Percentiles rank a stretch among this genome's conserved stretches.
phyloP scores from a whole-genome alignment of 176 grass and related monocot genomes.

The Coix lacrymajobi region DNA sequence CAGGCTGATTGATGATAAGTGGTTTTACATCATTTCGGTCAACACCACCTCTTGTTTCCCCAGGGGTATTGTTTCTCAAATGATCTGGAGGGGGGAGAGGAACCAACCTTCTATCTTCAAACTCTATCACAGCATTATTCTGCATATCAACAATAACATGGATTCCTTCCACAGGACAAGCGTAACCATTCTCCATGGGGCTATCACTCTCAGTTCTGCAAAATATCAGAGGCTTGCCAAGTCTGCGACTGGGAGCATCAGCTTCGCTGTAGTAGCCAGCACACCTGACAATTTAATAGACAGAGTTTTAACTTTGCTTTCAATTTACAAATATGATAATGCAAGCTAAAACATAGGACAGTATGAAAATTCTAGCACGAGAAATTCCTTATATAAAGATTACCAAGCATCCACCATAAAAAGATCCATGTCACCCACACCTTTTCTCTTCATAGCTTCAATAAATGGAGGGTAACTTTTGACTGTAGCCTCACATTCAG shows the following conservation, averaged over 20 bases:
- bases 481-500: conserved; percentile 87
- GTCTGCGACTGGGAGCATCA: conserved; percentile 83
- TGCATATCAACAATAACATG: conserved; percentile 91
- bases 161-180: conserved; percentile 94
- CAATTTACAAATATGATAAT: not conserved
- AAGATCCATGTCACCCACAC: conserved; percentile 96
- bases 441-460: conserved; percentile 98
- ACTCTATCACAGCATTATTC: conserved; percentile 76
- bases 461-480: conserved; percentile 88
- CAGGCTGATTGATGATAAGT: conserved; percentile 81
- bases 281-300: conserved; percentile 50
- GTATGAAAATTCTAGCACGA: not conserved
- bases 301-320: not conserved
- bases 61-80: conserved; percentile 92
- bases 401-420: conserved; percentile 99
- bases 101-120: conserved; percentile 93
- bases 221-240: conserved; percentile 94
- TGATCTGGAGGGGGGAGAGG: conserved; percentile 88
- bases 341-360: not conserved
- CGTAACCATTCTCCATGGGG: conserved; percentile 98
- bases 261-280: conserved; percentile 77
- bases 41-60: conserved; percentile 87
- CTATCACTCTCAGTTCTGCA: conserved; percentile 92
- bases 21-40: conserved; percentile 94
- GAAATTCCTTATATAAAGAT: not conserved